Conservation (phyloP, 805 yeast genomes). For the Candida cerambycidarum region DNA sequence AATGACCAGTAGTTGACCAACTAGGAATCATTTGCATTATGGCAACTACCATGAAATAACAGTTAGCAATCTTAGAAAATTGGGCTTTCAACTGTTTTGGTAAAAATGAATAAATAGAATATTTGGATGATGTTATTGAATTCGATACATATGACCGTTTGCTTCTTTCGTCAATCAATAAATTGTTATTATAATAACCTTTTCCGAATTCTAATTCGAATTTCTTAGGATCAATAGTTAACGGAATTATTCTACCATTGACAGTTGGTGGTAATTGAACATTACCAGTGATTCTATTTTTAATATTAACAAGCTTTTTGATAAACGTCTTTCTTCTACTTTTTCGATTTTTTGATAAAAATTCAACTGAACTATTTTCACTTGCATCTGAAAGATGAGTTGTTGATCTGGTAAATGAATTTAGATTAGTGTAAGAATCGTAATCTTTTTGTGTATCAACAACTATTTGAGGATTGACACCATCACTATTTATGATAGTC, state of each 20-base stretch:
- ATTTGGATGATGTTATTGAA: slow-evolving; percentile 80
- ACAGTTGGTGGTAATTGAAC: slow-evolving; percentile 51
- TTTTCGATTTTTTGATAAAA: slow-evolving; percentile 19
- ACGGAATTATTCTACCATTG: slow-evolving; percentile 76
- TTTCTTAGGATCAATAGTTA: slow-evolving; percentile 44
- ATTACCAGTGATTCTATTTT: slow-evolving; percentile 46
- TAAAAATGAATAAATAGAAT: slow-evolving; percentile 73
- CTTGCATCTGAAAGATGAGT: slow-evolving; percentile 21
- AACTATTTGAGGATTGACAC: slow-evolving; percentile 20
- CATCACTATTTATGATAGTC: too few species aligned
- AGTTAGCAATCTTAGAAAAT: slow-evolving; percentile 88
- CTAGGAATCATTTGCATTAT: slow-evolving; percentile 93
- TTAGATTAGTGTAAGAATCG: slow-evolving; percentile 14
- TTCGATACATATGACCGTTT: slow-evolving; percentile 62
- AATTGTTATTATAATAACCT: slow-evolving; percentile 22
- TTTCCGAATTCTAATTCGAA: slow-evolving; percentile 24
- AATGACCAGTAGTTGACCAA: slow-evolving; percentile 96
- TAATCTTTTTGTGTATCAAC: slow-evolving; percentile 13
- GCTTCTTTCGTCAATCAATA: slow-evolving; percentile 66
- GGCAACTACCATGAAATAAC: slow-evolving; percentile 86
- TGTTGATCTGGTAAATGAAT: slow-evolving; percentile 21
- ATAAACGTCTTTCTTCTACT: slow-evolving; percentile 15
- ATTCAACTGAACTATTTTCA: slow-evolving; percentile 19
- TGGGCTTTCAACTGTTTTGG: slow-evolving; percentile 91
- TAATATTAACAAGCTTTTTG: slow-evolving; percentile 19